Base-by-base conservation (phyloP, 2,329 filamentous ascomycete species). In the Monilinia polystroma region DNA sequence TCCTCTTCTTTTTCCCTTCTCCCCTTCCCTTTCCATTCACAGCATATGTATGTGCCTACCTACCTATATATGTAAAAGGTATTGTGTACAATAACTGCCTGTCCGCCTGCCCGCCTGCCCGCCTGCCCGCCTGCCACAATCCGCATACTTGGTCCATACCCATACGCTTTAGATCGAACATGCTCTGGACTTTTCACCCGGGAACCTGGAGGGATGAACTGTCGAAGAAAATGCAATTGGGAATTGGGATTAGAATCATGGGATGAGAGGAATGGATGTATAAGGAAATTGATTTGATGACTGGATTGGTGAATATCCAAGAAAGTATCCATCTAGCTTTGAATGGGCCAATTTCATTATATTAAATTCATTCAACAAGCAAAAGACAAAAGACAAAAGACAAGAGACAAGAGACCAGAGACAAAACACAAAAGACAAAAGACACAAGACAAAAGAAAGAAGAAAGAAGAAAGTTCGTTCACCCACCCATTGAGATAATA, bases 11-110 rank as follows among this genome's bases (percentile, higher is more conserved):
- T n/a, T 5, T 5, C 32, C 32, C 6, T 35, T 7, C 32, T 35
- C 6, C 32, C 32, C 18, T 11, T 2, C 16, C 59, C 59, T 63
- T 11, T 10, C 59, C 23, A 23, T 8, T 52, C 4, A 53, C 64
- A 14, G 47, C 55, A 66, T 53, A 16, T 43, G 35, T 29, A 55
- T n/a, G 8, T 16, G 16, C 23, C 10, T 53, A 53, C 32, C 32
- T 35, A 29, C 29, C 29, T 23, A 10, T 29, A 45, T 18, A 47
- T 20, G 18, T 47, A 47, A 38, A 38, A 41, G 53, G 53, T 35
- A 35, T 10, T 43, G 54, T 62, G 41, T 51, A 51, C 58, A 62
- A 51, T 64, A 52, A 41, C 62, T 64, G 52, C 41, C 41, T 11
- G 8, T 41, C 38, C 14, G 38, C 11, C 38, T 43, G 41, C 12